phyloP scores from a whole-genome alignment of 371 early-diverging fungal genomes.

The Mucor lusitanicus region DNA sequence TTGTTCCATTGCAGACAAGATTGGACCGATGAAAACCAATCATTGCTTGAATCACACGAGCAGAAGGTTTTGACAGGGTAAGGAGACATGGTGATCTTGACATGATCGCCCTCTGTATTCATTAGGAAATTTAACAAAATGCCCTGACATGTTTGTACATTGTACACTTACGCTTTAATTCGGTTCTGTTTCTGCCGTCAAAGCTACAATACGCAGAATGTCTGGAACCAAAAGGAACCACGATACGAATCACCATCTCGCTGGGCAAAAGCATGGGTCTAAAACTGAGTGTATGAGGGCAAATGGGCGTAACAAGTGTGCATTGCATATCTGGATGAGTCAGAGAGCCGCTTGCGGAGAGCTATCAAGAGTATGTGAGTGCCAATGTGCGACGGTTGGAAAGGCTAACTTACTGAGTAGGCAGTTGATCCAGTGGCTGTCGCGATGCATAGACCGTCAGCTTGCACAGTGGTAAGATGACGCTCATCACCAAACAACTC shows the following conservation, averaged over 20 bases:
- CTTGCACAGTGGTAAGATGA: conserved; percentile 83
- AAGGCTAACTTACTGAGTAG: conserved; percentile 71
- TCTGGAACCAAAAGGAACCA: conserved; percentile 70
- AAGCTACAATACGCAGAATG: conserved; percentile 82
- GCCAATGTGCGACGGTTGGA: no score
- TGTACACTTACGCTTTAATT: conserved; percentile 65
- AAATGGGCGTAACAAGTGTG: conserved; percentile 91
- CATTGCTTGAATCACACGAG: conserved; percentile 58
- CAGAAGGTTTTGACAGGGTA: conserved; percentile 81
- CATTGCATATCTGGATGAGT: conserved; percentile 95
- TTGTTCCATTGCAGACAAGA: conserved; percentile 86
- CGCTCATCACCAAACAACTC: conserved; percentile 89
- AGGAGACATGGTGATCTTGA: conserved; percentile 80
- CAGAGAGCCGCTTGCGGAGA: conserved; percentile 91
- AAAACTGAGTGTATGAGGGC: conserved; percentile 93
- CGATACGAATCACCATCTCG: conserved; percentile 74
- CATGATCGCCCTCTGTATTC: conserved; percentile 82
- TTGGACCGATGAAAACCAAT: conserved; percentile 83
- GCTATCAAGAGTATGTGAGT: no score
- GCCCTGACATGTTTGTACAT: background rate
- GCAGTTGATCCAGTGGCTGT: conserved; percentile 97
- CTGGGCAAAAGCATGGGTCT: conserved; percentile 94
- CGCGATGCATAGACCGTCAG: conserved; percentile 89
- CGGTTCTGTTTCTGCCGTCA: conserved; percentile 87
- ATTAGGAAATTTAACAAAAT: background rate